phyloP scores from a whole-genome alignment of 495 filamentous ascomycete species.

The Podospora pseudocomata region DNA sequence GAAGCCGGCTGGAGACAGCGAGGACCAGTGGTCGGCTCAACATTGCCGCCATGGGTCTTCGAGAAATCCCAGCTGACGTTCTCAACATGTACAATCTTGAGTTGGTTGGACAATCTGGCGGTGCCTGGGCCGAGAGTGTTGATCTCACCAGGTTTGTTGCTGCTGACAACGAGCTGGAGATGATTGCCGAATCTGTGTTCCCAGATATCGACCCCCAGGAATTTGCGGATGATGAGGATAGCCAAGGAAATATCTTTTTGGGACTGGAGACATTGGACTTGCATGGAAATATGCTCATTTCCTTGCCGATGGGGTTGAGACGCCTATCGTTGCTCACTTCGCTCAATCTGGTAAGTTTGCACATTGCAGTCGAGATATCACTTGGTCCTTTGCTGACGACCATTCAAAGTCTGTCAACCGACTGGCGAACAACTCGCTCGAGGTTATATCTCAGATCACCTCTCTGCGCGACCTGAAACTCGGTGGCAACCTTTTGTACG shows the following conservation, averaged over 20 bases:
- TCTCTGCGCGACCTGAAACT: slow-evolving; percentile 76
- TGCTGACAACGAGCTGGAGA: slow-evolving; percentile 85
- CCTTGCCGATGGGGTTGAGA: slow-evolving; percentile 71
- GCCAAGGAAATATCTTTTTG: slow-evolving; percentile 71
- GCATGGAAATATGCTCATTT: slow-evolving; percentile 72
- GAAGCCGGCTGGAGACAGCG: slow-evolving; percentile 70
- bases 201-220: slow-evolving; percentile 63
- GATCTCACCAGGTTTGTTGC: slow-evolving; percentile 86
- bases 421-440: slow-evolving; percentile 63
- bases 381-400: slow-evolving; percentile 9
- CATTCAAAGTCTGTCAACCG: slow-evolving; percentile 69
- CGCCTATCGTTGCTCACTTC: slow-evolving; percentile 67
- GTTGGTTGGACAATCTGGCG: slow-evolving; percentile 46
- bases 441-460: slow-evolving; percentile 66
- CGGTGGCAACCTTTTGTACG: slow-evolving; percentile 70
- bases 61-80: slow-evolving; percentile 76
- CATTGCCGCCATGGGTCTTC: slow-evolving; percentile 79
- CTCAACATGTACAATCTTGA: slow-evolving; percentile 85
- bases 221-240: slow-evolving; percentile 57
- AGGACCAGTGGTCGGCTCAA: slow-evolving; percentile 81
- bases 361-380: neutral
- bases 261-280: slow-evolving; percentile 80
- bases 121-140: slow-evolving; percentile 88
- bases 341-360: slow-evolving; percentile 68
- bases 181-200: slow-evolving; percentile 68